These are phyloP conservation scores for Macadamia integrifolia DNA, from an alignment of 164 flowering plant species.

Conservation along the genomic window DNA sequence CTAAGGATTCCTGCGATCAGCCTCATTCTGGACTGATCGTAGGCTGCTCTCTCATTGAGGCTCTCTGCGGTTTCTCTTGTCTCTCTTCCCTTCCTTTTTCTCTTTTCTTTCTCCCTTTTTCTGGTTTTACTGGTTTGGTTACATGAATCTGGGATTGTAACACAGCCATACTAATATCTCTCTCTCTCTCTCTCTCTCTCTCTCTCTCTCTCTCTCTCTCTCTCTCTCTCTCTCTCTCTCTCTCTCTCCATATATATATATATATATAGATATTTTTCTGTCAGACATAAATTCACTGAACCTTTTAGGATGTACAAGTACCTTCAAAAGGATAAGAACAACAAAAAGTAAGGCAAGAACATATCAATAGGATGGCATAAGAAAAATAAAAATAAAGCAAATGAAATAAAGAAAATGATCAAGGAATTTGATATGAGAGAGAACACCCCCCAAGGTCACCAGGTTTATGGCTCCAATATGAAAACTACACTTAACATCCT, in stretches of 20 bases:
- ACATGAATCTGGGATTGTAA: no score
- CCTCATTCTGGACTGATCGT: no score
- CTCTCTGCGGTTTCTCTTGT: no score
- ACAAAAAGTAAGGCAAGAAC: slow-evolving; percentile 1
- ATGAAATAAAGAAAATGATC: background rate
- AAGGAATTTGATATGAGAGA: background rate
- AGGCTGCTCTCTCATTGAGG: no score
- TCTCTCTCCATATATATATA: slow-evolving; percentile 9
- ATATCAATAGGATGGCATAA: background rate
- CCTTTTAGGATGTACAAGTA: slow-evolving; percentile 49
- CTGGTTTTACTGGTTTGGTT: no score
- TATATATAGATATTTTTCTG: slow-evolving; percentile 46
- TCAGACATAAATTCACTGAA: slow-evolving; percentile 44
- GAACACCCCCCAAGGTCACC: background rate
- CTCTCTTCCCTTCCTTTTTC: no score
- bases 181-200: no score
- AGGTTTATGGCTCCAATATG: background rate
- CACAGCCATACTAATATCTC: no score
- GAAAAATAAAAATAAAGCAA: background rate
- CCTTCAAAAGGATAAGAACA: slow-evolving; percentile 28
- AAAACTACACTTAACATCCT: background rate
- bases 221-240: no score
- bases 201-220: no score
- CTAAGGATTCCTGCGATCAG: no score
- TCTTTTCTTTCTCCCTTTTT: no score